Conservation (phyloP, 805 yeast genomes). For the Ogataea glucozyma region DNA sequence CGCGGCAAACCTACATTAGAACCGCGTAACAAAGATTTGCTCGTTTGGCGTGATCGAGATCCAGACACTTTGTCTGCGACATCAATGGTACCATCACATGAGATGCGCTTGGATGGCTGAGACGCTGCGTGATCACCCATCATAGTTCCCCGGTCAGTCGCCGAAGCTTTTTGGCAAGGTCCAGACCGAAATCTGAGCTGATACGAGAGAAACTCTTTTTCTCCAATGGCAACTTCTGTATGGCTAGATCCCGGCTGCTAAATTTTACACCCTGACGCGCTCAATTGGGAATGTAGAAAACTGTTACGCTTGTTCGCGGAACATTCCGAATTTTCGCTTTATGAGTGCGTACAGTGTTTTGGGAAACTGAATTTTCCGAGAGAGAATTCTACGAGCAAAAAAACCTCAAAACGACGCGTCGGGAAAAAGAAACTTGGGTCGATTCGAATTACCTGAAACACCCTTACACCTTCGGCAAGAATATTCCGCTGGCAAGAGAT, state of each 20-base stretch:
- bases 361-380: too few relatives aligned
- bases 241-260: too few relatives aligned
- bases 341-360: too few relatives aligned
- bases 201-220: too few relatives aligned
- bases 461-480: constrained; percentile 4
- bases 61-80: neutral
- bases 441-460: neutral
- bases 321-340: constrained; percentile 1
- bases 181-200: too few relatives aligned
- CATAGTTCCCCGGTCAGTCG: too few relatives aligned
- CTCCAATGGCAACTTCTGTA: too few relatives aligned
- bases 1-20: too few relatives aligned
- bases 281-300: neutral
- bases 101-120: neutral
- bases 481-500: constrained; percentile 1
- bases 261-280: constrained; percentile 1
- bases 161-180: too few relatives aligned
- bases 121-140: too few relatives aligned
- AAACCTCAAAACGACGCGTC: constrained; percentile 1
- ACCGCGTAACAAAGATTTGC: too few relatives aligned
- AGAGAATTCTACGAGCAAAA: too few relatives aligned
- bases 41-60: neutral
- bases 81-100: neutral
- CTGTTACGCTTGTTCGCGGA: neutral
- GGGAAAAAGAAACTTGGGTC: neutral